These are phyloP conservation scores for Cryptococcus jaspeensis DNA, from an alignment of 1,284 basidiomycete genomes.

Conservation along the genomic window DNA sequence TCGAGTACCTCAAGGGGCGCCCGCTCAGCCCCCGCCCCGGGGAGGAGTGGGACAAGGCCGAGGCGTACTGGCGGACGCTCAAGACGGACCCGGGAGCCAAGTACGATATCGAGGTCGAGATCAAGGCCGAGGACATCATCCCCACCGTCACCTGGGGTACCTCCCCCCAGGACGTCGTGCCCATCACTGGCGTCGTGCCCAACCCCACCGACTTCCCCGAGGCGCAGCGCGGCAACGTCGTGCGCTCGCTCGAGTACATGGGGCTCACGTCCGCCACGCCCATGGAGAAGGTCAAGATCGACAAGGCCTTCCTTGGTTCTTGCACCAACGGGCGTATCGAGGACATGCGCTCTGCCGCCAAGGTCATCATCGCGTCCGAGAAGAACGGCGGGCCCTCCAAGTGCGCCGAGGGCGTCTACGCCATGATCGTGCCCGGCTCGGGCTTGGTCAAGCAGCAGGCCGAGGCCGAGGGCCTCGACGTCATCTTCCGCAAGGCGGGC, in stretches of 20 bases:
- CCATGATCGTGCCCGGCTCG: constrained; percentile 95
- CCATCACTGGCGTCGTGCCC: constrained; percentile 83
- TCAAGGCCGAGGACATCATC: constrained; percentile 83
- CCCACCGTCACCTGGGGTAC: constrained; percentile 97
- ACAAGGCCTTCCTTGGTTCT: constrained; percentile 96
- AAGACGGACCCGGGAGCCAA: constrained; percentile 82
- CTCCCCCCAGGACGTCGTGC: constrained; percentile 86
- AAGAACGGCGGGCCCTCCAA: constrained; percentile 54
- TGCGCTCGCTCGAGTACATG: constrained; percentile 88
- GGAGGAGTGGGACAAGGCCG: constrained; percentile 84
- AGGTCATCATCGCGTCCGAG: constrained; percentile 62
- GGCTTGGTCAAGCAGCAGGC: constrained; percentile 93
- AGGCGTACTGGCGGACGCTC: constrained; percentile 84
- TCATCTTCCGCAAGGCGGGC: constrained; percentile 87
- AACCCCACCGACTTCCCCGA: constrained; percentile 69
- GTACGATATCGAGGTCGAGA: constrained; percentile 84
- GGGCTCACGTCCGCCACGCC: constrained; percentile 76
- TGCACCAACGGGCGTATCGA: constrained; percentile 97
- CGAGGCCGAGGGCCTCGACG: constrained; percentile 87
- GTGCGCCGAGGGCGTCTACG: constrained; percentile 74
- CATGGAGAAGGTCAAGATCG: constrained; percentile 80
- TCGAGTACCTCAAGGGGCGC: constrained; percentile 79
- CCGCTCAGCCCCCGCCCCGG: constrained; percentile 75
- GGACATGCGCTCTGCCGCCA: constrained; percentile 86
- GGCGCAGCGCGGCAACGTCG: constrained; percentile 70